Conservation (phyloP, 2,329 filamentous ascomycete species). For the Cladosporium austrohemisphaericum region DNA sequence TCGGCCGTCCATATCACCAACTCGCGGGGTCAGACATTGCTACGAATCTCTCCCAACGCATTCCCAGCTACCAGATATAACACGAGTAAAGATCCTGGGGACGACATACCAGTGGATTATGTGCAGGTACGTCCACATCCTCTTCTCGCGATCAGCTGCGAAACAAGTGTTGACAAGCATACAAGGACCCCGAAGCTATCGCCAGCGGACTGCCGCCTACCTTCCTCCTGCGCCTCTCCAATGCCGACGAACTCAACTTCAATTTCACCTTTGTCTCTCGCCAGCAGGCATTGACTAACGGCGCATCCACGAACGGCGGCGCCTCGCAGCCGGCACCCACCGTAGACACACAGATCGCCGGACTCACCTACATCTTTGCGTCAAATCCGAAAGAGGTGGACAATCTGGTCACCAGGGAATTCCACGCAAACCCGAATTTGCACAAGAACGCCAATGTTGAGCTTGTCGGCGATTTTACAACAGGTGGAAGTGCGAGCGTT, state of each 20-base stretch:
- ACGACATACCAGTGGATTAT: constrained; percentile 78
- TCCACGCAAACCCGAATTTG: constrained; percentile 93
- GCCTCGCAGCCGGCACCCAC: constrained; percentile 28
- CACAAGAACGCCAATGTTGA: constrained; percentile 97
- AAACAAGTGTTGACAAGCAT: neutral
- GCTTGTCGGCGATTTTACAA: constrained; percentile 86
- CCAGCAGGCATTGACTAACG: constrained; percentile 39
- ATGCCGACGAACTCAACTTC: constrained; percentile 90
- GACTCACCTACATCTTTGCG: constrained; percentile 88
- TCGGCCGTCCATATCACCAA: constrained; percentile 79
- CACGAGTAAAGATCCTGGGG: constrained; percentile 67
- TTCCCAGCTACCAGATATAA: constrained; percentile 78
- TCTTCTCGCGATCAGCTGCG: constrained; percentile 15
- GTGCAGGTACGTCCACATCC: constrained; percentile 64
- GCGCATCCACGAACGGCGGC: constrained; percentile 15
- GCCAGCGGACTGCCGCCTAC: constrained; percentile 49
- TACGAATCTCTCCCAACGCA: constrained; percentile 77
- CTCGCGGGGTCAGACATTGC: constrained; percentile 69
- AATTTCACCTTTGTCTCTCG: constrained; percentile 84
- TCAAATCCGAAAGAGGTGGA: constrained; percentile 84
- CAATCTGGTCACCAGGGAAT: constrained; percentile 89
- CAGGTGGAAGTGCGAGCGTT: constrained; percentile 75
- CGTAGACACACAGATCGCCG: constrained; percentile 74
- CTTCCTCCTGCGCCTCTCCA: constrained; percentile 81
- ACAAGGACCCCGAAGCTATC: constrained; percentile 69